Percentiles rank a stretch among this genome's conserved stretches.
Conservation (phyloP, 2,329 filamentous ascomycete genomes). For the Tolypocladium tropicale region DNA sequence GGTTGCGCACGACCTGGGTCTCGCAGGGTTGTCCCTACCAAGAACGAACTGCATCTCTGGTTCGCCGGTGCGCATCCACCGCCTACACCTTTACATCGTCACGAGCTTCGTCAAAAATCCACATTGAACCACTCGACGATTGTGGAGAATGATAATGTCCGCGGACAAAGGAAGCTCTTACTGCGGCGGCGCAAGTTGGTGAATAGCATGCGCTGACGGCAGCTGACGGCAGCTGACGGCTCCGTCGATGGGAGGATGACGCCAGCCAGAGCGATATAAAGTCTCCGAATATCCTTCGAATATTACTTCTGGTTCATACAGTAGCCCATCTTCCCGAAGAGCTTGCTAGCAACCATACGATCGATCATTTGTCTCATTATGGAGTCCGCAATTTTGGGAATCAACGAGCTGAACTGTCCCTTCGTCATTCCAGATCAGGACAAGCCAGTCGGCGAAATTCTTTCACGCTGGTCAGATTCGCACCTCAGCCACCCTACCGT, state of each 20-base stretch:
- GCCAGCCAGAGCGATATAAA: neutral
- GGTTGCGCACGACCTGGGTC: neutral
- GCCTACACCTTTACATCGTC: neutral
- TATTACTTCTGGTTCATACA: neutral
- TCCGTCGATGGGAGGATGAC: neutral
- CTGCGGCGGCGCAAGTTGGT: too few relatives aligned
- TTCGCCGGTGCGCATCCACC: neutral
- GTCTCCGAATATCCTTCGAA: neutral
- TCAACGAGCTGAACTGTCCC: slow-evolving; percentile 3
- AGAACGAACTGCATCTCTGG: neutral
- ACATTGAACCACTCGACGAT: too few relatives aligned
- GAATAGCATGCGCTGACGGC: too few relatives aligned
- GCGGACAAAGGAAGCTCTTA: neutral
- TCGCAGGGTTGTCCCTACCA: too few relatives aligned
- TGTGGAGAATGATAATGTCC: neutral
- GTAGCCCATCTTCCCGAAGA: neutral
- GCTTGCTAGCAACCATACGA: neutral
- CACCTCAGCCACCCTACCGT: slow-evolving; percentile 14
- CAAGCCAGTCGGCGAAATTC: neutral
- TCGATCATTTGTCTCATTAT: neutral
- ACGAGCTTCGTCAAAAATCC: neutral
- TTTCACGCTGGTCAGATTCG: slow-evolving; percentile 21
- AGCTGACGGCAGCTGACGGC: too few relatives aligned
- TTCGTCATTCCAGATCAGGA: slow-evolving; percentile 3
- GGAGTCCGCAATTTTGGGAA: neutral